These are phyloP conservation scores for Trichosporon asahii DNA, from an alignment of 1,284 basidiomycete species.

Conservation along the genomic window DNA sequence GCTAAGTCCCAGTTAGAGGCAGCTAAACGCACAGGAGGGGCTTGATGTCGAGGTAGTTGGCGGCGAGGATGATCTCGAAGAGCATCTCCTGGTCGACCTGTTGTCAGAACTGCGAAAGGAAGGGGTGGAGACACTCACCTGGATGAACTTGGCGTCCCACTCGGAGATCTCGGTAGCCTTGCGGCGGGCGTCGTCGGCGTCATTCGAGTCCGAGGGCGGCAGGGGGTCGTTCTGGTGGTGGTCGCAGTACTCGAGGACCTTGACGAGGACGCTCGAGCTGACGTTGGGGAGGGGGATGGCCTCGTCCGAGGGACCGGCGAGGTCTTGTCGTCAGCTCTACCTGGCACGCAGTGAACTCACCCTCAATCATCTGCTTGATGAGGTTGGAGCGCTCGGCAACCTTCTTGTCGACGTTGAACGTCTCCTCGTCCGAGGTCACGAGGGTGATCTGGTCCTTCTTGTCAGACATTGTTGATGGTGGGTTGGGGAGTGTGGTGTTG, in stretches of 20 bases:
- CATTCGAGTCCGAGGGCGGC: conserved; percentile 68
- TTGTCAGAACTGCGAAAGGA: neutral
- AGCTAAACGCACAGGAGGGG: conserved; percentile 74
- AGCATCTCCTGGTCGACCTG: conserved; percentile 75
- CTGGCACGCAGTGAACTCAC: too few species aligned
- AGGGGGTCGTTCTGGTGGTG: conserved; percentile 96
- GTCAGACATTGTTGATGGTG: conserved; percentile 24
- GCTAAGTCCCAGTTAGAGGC: neutral
- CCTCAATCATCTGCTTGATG: conserved; percentile 99
- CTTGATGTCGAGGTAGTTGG: conserved; percentile 99
- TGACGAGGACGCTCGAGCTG: conserved; percentile 91
- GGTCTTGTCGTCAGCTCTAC: conserved; percentile 64
- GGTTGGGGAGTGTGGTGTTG: neutral
- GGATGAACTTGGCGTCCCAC: conserved; percentile 99
- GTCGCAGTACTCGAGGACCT: conserved; percentile 99
- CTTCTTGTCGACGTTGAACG: conserved; percentile 88
- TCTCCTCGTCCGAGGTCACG: conserved; percentile 83
- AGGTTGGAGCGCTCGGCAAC: conserved; percentile 92
- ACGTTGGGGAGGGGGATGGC: conserved; percentile 97
- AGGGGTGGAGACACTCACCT: conserved; percentile 51
- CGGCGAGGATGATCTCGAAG: conserved; percentile 98
- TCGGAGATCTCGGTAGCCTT: conserved; percentile 96
- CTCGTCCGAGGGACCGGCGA: conserved; percentile 80
- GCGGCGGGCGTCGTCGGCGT: conserved; percentile 92
- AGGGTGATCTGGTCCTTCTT: conserved; percentile 43